Evolutionary conservation across 2,329 filamentous ascomycete species (phyloP).

Genomic region (Acephala macrosclerotiorum): DNA sequence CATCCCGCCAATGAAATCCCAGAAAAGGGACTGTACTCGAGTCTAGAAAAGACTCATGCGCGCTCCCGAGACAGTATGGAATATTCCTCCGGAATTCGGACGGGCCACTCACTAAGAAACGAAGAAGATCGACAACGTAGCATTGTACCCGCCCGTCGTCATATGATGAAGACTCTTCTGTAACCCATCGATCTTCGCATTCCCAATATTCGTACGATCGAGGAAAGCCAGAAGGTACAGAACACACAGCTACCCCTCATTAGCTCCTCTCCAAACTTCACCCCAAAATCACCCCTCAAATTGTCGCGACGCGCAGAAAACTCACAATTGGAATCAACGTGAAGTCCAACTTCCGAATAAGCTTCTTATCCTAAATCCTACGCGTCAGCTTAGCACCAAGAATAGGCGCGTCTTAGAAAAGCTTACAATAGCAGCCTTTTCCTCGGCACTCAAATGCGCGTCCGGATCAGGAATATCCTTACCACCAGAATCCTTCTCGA

Average conservation of each 20-base stretch:
- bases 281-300: no score
- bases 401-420: neutral
- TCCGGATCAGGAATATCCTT: slow-evolving; percentile 59
- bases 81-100: slow-evolving; percentile 1
- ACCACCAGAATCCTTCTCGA: slow-evolving; percentile 18
- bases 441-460: slow-evolving; percentile 68
- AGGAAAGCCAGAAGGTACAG: slow-evolving; percentile 80
- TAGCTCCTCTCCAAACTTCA: no score
- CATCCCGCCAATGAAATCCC: neutral
- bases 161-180: slow-evolving; percentile 64
- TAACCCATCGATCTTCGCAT: slow-evolving; percentile 68
- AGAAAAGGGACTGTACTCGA: neutral
- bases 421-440: slow-evolving; percentile 66
- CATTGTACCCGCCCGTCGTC: slow-evolving; percentile 72
- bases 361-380: slow-evolving; percentile 62
- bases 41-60: neutral
- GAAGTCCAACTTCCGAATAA: slow-evolving; percentile 68
- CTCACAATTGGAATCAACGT: slow-evolving; percentile 65
- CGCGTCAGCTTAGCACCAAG: slow-evolving; percentile 1
- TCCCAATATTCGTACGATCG: slow-evolving; percentile 82
- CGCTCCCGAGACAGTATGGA: neutral
- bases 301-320: neutral
- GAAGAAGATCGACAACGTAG: slow-evolving; percentile 83
- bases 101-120: slow-evolving; percentile 66
- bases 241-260: slow-evolving; percentile 76